phyloP scores from a whole-genome alignment of 805 yeast genomes.

The Spathaspora boniae region DNA sequence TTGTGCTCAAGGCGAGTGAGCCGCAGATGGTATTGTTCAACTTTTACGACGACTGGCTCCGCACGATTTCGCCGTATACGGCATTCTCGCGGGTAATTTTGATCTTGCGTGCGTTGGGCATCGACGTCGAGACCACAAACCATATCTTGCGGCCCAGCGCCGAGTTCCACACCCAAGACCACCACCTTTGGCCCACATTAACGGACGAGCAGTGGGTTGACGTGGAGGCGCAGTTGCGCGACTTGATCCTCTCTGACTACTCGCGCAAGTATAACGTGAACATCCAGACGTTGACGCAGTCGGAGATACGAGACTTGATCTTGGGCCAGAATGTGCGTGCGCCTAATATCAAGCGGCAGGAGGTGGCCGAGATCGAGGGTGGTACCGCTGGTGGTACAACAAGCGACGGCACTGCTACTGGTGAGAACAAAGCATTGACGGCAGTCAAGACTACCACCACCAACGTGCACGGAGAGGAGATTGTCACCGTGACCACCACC shows the following conservation, averaged over 20 bases:
- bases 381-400: conserved; percentile 39
- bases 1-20: conserved; percentile 82
- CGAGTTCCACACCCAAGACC: conserved; percentile 62
- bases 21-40: conserved; percentile 91
- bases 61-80: conserved; percentile 78
- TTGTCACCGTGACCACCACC: conserved; percentile 88
- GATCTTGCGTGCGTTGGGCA: conserved; percentile 76
- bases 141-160: conserved; percentile 73
- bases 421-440: conserved; percentile 54
- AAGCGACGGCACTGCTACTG: conserved; percentile 39
- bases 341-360: conserved; percentile 84
- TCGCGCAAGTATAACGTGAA: conserved; percentile 83
- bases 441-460: conserved; percentile 80
- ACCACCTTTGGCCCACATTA: conserved; percentile 93
- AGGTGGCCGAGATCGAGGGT: conserved; percentile 67
- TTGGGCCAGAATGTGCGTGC: conserved; percentile 92
- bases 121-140: conserved; percentile 74
- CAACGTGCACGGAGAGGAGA: conserved; percentile 95
- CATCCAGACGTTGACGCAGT: conserved; percentile 82
- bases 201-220: conserved; percentile 88
- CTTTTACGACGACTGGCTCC: conserved; percentile 92
- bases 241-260: conserved; percentile 80
- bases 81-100: conserved; percentile 88
- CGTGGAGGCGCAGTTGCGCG: conserved; percentile 84
- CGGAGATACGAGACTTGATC: conserved; percentile 90